Evolutionary conservation across 2,329 filamentous ascomycete species (phyloP), one percentile per base, ranked within the genome.

Genomic region (Colletotrichum zoysiae): DNA sequence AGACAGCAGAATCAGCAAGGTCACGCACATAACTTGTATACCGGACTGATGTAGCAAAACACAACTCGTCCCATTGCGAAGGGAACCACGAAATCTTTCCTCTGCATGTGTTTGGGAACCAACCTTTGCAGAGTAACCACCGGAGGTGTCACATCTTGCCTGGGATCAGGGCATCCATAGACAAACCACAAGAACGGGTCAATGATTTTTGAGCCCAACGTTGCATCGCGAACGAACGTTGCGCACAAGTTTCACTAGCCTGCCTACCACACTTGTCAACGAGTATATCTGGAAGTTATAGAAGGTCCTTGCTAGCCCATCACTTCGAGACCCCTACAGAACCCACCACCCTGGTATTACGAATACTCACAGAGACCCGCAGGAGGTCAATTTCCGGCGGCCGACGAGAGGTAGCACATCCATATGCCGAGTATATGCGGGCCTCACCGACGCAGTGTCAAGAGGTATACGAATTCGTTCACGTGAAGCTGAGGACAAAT

Each of bases 401-500:
- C 26, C 23, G 14, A 33, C n/a, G 18, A 51, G 33, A 26, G 9
- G 38, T 7, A 42, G 14, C n/a, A 44, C 30, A 30, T 18, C 14
- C 16, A 23, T 51, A 44, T 42, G 26, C 53, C 4, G 18, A 38
- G 33, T 46, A 48, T 48, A 16, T 38, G 12, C 46, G 56, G 9
- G 18, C 23, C 46, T 46, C 33, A 6, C 40, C 68, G 30, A 12
- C 51, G 23, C 68, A 64, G 26, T 64, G 61, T 18, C 68, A 76
- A 7, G 82, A 82, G 58, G 74, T 81, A 5, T 84, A 83, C 70
- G 86, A 88, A 75, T 78, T 86, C 14, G 80, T 88, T 44, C 82
- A 84, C 50, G 82, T 86, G 9, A 85, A 74, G 78, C 82, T 2
- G 77, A 82, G 26, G 85, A 85, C 14, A 81, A 85, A 60, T 87